Evolutionary conservation across 78 protist species (phyloP).

Genomic region (Emiliania huxleyi): DNA sequence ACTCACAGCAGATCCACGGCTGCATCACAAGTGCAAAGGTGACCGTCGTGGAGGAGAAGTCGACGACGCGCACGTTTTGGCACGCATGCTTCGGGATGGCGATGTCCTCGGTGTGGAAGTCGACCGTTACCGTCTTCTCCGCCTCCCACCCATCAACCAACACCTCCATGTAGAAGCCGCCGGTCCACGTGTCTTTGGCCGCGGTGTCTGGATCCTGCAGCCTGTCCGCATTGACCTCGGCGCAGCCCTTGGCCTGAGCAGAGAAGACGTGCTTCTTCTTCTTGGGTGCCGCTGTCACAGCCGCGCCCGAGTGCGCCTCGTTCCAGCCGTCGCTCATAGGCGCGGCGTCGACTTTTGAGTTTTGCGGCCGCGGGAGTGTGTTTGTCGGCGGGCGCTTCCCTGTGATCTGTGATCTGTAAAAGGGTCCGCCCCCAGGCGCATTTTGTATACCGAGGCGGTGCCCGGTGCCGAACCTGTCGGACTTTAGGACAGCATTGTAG

Average conservation of each 20-base stretch:
- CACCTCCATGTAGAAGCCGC: conserved; percentile 12
- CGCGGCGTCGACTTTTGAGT: too few species aligned
- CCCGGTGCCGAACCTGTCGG: too few species aligned
- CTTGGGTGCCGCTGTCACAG: too few species aligned
- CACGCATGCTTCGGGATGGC: not conserved
- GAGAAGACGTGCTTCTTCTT: not conserved
- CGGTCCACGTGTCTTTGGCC: not conserved
- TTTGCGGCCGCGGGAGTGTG: too few species aligned
- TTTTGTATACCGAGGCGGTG: too few species aligned
- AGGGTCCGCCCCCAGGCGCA: too few species aligned
- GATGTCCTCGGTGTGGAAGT: not conserved
- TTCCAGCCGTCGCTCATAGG: too few species aligned
- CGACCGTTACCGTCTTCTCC: not conserved
- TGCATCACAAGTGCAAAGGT: not conserved
- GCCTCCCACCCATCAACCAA: not conserved
- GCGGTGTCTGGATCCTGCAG: not conserved
- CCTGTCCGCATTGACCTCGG: not conserved
- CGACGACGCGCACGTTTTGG: not conserved
- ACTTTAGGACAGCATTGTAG: too few species aligned
- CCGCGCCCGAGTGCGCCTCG: too few species aligned
- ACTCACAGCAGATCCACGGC: not conserved
- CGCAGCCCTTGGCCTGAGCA: not conserved
- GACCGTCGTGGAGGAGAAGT: not conserved
- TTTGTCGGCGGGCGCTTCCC: too few species aligned
- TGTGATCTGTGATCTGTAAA: too few species aligned